Conservation (phyloP, 1,139 yeast genomes). For the Suhomyces wounanorum region DNA sequence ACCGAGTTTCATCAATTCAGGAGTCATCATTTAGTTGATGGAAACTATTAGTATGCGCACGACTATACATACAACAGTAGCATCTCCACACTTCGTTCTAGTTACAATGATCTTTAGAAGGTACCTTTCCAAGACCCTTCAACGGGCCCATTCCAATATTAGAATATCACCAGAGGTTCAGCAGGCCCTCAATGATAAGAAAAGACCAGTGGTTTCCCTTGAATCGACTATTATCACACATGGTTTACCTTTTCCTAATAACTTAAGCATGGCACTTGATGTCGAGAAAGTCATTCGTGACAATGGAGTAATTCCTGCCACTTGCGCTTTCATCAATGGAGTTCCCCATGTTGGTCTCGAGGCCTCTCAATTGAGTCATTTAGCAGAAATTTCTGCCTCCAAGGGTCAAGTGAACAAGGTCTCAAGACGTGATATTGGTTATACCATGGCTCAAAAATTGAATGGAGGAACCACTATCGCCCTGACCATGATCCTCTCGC, state of each 20-base stretch:
- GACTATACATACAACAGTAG: background rate
- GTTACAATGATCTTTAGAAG: slow-evolving; percentile 1
- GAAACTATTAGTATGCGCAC: background rate
- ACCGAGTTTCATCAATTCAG: background rate
- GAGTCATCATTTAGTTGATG: background rate
- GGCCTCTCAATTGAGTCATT: slow-evolving; percentile 44
- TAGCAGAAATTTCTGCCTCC: slow-evolving; percentile 45
- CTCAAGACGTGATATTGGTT: slow-evolving; percentile 80
- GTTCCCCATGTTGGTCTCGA: slow-evolving; percentile 68
- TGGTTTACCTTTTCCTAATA: slow-evolving; percentile 83
- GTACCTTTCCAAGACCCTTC: background rate
- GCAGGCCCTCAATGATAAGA: slow-evolving; percentile 55
- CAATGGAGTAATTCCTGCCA: slow-evolving; percentile 80
- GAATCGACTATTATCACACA: slow-evolving; percentile 91
- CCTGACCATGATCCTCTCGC: slow-evolving; percentile 81
- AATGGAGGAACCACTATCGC: slow-evolving; percentile 92
- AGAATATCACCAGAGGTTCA: slow-evolving; percentile 57
- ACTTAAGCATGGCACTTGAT: slow-evolving; percentile 66
- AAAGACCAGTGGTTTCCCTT: slow-evolving; percentile 68
- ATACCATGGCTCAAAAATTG: slow-evolving; percentile 60
- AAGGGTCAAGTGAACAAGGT: slow-evolving; percentile 53
- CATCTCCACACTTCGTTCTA: background rate
- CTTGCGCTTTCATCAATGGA: slow-evolving; percentile 78
- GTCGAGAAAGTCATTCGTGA: slow-evolving; percentile 66
- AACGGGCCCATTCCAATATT: slow-evolving; percentile 18